These are phyloP conservation scores for Immersiporthe knoxdaviesiana DNA, from an alignment of 2,329 filamentous ascomycete species.

Conservation along the genomic window DNA sequence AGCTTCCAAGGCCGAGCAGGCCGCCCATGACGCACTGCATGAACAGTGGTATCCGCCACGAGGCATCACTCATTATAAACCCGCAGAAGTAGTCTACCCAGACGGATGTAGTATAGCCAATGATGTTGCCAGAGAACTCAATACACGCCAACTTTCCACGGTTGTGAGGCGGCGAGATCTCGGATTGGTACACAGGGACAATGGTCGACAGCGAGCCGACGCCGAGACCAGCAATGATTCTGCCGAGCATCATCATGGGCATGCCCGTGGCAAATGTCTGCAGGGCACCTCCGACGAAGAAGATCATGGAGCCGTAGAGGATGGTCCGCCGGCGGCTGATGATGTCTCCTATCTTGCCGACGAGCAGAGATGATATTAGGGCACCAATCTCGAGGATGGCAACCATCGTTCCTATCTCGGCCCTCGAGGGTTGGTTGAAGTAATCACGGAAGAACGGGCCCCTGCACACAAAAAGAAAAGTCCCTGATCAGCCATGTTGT, in stretches of 20 bases:
- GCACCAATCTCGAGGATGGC: constrained; percentile 95
- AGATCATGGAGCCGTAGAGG: constrained; percentile 88
- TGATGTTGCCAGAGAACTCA: constrained; percentile 96
- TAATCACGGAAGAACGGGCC: constrained; percentile 88
- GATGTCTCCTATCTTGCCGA: constrained; percentile 88
- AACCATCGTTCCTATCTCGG: constrained; percentile 94
- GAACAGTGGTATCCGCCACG: constrained; percentile 86
- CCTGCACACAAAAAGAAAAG: constrained; percentile 50
- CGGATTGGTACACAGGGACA: constrained; percentile 90
- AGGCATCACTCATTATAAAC: constrained; percentile 80
- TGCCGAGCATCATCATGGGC: constrained; percentile 84
- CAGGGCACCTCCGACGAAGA: constrained; percentile 80
- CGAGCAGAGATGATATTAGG: constrained; percentile 82
- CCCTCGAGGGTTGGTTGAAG: constrained; percentile 84
- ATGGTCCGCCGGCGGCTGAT: constrained; percentile 90
- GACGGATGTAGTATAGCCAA: constrained; percentile 92
- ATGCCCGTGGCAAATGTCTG: constrained; percentile 83
- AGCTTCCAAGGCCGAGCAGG: constrained; percentile 80
- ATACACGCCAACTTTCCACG: constrained; percentile 95
- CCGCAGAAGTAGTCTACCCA: constrained; percentile 99
- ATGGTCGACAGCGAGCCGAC: constrained; percentile 91
- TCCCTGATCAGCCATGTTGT: constrained; percentile 7
- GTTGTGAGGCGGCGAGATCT: constrained; percentile 95
- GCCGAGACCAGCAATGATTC: constrained; percentile 82
- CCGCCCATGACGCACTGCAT: constrained; percentile 96